These are phyloP conservation scores for Adansonia gregorii DNA, from an alignment of 441 rosid genomes.

Conservation along the genomic window DNA sequence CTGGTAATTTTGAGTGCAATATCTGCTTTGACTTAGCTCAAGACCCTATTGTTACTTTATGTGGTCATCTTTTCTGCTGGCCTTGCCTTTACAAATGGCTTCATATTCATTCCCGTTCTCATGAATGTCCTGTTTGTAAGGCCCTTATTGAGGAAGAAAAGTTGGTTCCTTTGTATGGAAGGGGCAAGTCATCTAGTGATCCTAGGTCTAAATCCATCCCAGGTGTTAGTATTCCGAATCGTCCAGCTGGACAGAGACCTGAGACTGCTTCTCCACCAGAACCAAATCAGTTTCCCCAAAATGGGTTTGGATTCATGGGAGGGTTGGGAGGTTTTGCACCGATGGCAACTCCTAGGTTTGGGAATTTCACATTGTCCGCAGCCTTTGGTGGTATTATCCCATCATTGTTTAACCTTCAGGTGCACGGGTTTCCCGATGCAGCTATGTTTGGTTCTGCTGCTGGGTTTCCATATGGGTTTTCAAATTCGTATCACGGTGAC, in stretches of 20 bases:
- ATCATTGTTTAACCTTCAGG: constrained; percentile 78
- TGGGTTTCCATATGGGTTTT: constrained; percentile 69
- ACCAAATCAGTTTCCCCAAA: constrained; percentile 63
- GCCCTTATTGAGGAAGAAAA: constrained; percentile 79
- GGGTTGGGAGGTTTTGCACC: constrained; percentile 79
- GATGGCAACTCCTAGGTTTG: constrained; percentile 66
- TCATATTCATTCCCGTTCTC: constrained; percentile 65
- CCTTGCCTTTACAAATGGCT: constrained; percentile 97
- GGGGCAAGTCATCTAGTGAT: constrained; percentile 74
- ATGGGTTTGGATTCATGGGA: constrained; percentile 70
- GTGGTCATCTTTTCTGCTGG: constrained; percentile 96
- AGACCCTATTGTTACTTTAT: constrained; percentile 88
- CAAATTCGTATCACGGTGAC: constrained; percentile 71
- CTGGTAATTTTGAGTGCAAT: constrained; percentile 80
- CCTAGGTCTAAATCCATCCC: constrained; percentile 80
- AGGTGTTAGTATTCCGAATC: constrained; percentile 69
- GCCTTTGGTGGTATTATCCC: constrained; percentile 91
- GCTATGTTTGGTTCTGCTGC: constrained; percentile 72
- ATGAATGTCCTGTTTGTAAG: constrained; percentile 90
- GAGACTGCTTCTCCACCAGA: constrained; percentile 82
- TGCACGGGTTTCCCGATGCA: constrained; percentile 81
- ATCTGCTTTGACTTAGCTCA: constrained; percentile 90
- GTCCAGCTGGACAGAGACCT: constrained; percentile 85
- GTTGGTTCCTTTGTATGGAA: constrained; percentile 88
- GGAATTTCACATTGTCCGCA: constrained; percentile 77